Evolutionary conservation across 2,329 filamentous ascomycete genomes (phyloP).

Genomic region (Diaporthe humulicola): DNA sequence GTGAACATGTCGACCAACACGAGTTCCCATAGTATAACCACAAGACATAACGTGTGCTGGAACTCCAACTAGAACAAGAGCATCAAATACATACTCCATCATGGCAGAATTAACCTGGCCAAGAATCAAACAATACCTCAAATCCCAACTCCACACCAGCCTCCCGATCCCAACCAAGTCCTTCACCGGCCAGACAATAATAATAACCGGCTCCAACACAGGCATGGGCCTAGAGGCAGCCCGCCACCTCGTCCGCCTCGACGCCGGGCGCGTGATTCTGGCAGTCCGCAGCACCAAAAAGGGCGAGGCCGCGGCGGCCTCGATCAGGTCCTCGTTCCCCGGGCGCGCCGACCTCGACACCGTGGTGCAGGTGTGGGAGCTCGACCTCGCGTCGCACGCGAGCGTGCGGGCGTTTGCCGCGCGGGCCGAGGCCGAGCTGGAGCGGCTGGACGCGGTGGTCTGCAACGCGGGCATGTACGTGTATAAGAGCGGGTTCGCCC

Average conservation of each 20-base stretch:
- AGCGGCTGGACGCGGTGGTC: slow-evolving; percentile 34
- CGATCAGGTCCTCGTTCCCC: slow-evolving; percentile 45
- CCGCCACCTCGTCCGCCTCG: slow-evolving; percentile 52
- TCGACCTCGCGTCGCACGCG: slow-evolving; percentile 35
- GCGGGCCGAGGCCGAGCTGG: not conserved
- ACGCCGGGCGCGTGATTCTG: slow-evolving; percentile 54
- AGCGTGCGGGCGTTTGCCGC: slow-evolving; percentile 31
- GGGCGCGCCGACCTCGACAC: not conserved
- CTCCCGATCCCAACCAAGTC: not conserved
- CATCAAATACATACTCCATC: not conserved
- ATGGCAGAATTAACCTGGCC: slow-evolving; percentile 6
- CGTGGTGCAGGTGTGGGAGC: slow-evolving; percentile 36
- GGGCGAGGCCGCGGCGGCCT: slow-evolving; percentile 54
- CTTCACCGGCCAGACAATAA: slow-evolving; percentile 46
- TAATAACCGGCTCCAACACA: slow-evolving; percentile 56
- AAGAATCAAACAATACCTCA: not conserved
- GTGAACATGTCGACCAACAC: not conserved
- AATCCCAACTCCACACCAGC: not conserved
- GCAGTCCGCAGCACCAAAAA: slow-evolving; percentile 51
- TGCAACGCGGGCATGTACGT: slow-evolving; percentile 35
- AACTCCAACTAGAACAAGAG: not conserved
- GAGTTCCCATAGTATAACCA: not conserved
- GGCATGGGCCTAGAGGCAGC: slow-evolving; percentile 55
- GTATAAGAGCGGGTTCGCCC: not conserved
- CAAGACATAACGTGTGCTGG: not conserved